A percentile compares a stretch with the other conserved stretches of the same genome.
Evolutionary conservation across 345 rosid species (phyloP).

Genomic region (Syzygium aromaticum): DNA sequence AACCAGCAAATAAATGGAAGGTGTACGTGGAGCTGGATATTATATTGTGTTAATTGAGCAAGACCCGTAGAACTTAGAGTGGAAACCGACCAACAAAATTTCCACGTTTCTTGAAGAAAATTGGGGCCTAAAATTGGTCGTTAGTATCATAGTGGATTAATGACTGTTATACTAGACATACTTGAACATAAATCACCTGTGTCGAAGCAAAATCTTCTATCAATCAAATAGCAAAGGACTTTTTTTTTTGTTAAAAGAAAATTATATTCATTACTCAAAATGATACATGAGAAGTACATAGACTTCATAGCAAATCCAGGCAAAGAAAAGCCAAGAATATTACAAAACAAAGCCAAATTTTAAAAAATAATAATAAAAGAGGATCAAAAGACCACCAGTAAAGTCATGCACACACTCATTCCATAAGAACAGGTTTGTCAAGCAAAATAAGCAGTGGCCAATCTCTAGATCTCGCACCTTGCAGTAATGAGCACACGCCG

Average conservation of each 20-base stretch:
- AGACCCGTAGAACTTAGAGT: not conserved
- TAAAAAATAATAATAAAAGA: too few relatives aligned
- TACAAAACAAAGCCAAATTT: too few relatives aligned
- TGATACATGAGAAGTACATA: not conserved
- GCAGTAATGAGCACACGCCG: rapidly evolving
- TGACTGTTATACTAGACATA: not conserved
- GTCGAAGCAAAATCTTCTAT: not conserved
- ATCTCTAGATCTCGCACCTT: not conserved
- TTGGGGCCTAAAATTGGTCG: not conserved
- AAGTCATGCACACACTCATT: rapidly evolving
- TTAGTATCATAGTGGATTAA: not conserved
- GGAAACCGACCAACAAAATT: not conserved
- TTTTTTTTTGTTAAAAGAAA: too few relatives aligned
- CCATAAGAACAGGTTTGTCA: too few relatives aligned
- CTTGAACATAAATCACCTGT: not conserved
- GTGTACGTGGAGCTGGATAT: not conserved
- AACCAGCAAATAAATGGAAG: not conserved
- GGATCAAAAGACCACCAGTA: not conserved
- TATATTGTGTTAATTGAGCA: too few relatives aligned
- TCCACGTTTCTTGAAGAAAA: not conserved
- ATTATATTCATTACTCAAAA: not conserved
- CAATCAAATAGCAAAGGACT: not conserved
- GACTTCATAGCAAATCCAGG: not conserved
- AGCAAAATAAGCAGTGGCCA: not conserved
- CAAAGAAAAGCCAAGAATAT: not conserved